These are phyloP conservation scores for Aureobasidium sp. DNA, from an alignment of 2,329 filamentous ascomycete species.

Conservation along the genomic window DNA sequence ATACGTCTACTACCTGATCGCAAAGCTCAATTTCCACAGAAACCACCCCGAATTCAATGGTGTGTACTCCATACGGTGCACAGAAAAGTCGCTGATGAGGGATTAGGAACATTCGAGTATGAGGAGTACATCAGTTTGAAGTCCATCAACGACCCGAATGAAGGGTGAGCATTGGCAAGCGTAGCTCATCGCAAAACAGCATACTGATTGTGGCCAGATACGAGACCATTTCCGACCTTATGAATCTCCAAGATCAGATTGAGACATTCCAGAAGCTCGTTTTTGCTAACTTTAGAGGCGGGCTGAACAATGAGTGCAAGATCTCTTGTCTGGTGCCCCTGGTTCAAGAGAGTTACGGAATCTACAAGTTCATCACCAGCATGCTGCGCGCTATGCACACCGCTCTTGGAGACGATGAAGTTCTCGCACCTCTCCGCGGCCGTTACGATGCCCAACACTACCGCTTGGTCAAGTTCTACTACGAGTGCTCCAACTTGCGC, in stretches of 20 bases:
- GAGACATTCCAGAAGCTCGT: slow-evolving; percentile 98
- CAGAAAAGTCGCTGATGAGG: not conserved
- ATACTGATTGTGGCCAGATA: slow-evolving; percentile 33
- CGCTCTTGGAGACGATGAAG: slow-evolving; percentile 87
- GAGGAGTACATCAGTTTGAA: slow-evolving; percentile 98
- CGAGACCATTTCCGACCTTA: slow-evolving; percentile 93
- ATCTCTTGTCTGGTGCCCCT: slow-evolving; percentile 90
- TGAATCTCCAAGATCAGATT: slow-evolving; percentile 96
- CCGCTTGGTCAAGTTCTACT: slow-evolving; percentile 94
- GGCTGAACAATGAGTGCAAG: slow-evolving; percentile 90
- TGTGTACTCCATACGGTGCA: not conserved
- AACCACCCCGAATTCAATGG: slow-evolving; percentile 92
- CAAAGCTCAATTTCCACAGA: slow-evolving; percentile 93
- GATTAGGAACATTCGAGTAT: slow-evolving; percentile 85
- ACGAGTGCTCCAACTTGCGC: slow-evolving; percentile 94
- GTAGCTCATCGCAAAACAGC: not conserved
- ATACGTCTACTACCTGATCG: slow-evolving; percentile 91
- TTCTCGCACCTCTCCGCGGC: slow-evolving; percentile 75
- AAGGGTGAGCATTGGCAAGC: slow-evolving; percentile 47
- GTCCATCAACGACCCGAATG: slow-evolving; percentile 96
- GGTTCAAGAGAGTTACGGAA: slow-evolving; percentile 96
- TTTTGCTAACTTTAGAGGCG: slow-evolving; percentile 89
- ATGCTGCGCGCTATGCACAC: slow-evolving; percentile 97
- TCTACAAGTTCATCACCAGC: slow-evolving; percentile 99
- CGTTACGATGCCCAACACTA: slow-evolving; percentile 96